phyloP scores from a whole-genome alignment of 371 early-diverging fungal species.

The Rhizopus sp. region DNA sequence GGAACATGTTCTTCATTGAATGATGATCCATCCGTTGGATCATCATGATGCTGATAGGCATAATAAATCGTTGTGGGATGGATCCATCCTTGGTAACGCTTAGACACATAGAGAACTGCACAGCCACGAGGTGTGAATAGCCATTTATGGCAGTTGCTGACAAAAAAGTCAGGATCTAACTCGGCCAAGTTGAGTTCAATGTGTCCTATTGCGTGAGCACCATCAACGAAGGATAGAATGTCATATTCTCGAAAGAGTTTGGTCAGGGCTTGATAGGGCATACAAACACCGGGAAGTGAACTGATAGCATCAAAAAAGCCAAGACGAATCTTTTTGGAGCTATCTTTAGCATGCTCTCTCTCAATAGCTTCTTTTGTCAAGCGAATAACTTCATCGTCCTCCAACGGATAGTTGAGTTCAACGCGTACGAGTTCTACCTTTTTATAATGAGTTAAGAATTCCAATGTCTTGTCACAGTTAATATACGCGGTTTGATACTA shows the following conservation, averaged over 20 bases:
- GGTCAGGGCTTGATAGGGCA: conserved; percentile 63
- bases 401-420: conserved; percentile 33
- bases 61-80: conserved; percentile 55
- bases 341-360: conserved; percentile 36
- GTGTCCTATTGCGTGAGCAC: conserved; percentile 69
- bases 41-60: conserved; percentile 36
- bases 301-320: conserved; percentile 58
- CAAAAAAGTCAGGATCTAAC: conserved; percentile 66
- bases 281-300: conserved; percentile 53
- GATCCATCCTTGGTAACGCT: conserved; percentile 51
- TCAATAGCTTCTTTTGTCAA: conserved; percentile 31
- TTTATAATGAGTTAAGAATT: conserved; percentile 33
- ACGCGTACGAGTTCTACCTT: conserved; percentile 34
- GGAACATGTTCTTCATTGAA: conserved; percentile 25
- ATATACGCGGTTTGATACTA: conserved; percentile 41
- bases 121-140: conserved; percentile 61
- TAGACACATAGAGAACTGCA: conserved; percentile 62
- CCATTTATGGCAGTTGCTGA: conserved; percentile 82
- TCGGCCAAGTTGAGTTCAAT: conserved; percentile 59
- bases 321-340: conserved; percentile 31
- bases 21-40: conserved; percentile 32
- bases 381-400: conserved; percentile 34
- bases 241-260: conserved; percentile 48
- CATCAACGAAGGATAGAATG: conserved; percentile 68
- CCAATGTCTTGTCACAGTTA: conserved; percentile 34